These are phyloP conservation scores for Dichotomopilus funicola DNA, from an alignment of 2,329 filamentous ascomycete species.

Conservation along the genomic window DNA sequence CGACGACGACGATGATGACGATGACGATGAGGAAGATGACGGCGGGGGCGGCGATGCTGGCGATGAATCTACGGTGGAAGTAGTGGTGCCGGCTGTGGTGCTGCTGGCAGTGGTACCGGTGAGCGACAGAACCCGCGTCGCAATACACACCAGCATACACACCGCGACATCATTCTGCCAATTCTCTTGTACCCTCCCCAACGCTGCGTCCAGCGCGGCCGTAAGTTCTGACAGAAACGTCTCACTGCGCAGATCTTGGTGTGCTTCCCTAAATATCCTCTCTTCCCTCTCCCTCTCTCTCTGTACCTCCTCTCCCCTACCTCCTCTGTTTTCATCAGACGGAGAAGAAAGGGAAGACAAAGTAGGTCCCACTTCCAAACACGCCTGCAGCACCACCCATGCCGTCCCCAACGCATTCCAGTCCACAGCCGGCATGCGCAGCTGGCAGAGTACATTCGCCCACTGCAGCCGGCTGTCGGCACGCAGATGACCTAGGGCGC, in stretches of 20 bases:
- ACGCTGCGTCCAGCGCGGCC: conserved; percentile 25
- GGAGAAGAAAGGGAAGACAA: conserved; percentile 6
- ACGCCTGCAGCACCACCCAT: conserved; percentile 44
- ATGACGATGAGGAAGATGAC: too few species aligned
- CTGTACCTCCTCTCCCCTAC: too few species aligned
- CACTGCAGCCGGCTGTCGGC: conserved; percentile 46
- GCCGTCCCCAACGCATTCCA: conserved; percentile 44
- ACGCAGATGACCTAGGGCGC: conserved; percentile 43
- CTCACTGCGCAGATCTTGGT: conserved; percentile 28
- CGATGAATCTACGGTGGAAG: too few species aligned
- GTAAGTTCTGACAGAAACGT: conserved; percentile 32
- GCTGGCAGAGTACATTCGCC: conserved; percentile 47
- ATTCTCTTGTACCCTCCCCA: conserved; percentile 38
- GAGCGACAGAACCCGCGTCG: conserved; percentile 38
- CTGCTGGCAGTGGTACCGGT: too few species aligned
- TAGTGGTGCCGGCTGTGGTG: too few species aligned
- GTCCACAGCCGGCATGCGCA: conserved; percentile 42
- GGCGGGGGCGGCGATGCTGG: too few species aligned
- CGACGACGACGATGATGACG: too few species aligned
- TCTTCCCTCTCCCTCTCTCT: too few species aligned
- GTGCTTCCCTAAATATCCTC: too few species aligned
- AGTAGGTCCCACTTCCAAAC: conserved; percentile 40
- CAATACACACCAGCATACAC: conserved; percentile 34
- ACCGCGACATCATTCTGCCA: conserved; percentile 43
- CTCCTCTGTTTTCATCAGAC: too few species aligned